Evolutionary conservation across 31 red algal genomes (phyloP).

Genomic region (Odonthalia washingtoniensis): DNA sequence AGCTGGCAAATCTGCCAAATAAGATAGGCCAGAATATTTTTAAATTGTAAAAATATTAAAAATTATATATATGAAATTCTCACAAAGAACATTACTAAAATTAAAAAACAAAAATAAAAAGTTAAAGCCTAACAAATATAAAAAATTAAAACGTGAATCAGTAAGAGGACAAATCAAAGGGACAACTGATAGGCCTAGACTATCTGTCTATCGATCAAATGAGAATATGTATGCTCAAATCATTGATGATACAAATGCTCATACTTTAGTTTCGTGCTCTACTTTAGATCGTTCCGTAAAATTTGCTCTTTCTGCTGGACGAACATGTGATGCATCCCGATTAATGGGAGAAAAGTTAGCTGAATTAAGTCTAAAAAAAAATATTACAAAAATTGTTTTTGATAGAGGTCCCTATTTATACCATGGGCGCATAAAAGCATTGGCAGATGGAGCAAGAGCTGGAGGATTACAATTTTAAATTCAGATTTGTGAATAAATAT

Average conservation of each 20-base stretch:
- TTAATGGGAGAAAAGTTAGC: constrained; percentile 18
- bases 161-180: not conserved
- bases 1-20: constrained; percentile 11
- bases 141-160: constrained; percentile 8
- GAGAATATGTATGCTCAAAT: constrained; percentile 22
- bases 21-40: not conserved
- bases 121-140: constrained; percentile 9
- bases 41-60: not conserved
- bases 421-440: constrained; percentile 10
- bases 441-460: constrained; percentile 8
- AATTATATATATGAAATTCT: constrained; percentile 17
- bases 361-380: constrained; percentile 11
- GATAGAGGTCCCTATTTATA: constrained; percentile 19
- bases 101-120: constrained; percentile 20
- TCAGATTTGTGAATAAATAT: constrained; percentile 3
- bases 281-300: not conserved
- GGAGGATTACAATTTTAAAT: constrained; percentile 28
- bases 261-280: constrained; percentile 6
- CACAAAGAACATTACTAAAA: not conserved
- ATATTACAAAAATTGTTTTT: constrained; percentile 32
- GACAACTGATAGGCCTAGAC: not conserved
- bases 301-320: not conserved
- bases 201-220: constrained; percentile 1
- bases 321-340: constrained; percentile 1
- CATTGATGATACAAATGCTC: constrained; percentile 9